Evolutionary conservation across 1,284 basidiomycete species (phyloP).

Genomic region (Anthracocystis panici-leucophaei): DNA sequence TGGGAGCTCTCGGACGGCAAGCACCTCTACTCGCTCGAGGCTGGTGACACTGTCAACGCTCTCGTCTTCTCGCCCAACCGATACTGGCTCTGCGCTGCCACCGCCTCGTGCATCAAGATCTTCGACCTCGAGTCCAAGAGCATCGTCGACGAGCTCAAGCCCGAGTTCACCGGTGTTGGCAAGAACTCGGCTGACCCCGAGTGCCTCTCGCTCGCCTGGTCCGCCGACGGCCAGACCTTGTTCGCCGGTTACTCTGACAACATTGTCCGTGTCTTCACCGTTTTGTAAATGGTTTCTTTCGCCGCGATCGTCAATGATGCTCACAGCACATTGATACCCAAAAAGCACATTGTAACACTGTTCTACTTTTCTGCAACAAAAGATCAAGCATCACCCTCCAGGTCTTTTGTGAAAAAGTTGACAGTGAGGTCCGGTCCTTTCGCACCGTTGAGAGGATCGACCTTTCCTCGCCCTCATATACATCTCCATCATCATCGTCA

Average conservation of each 20-base stretch:
- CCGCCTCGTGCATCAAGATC: slow-evolving; percentile 95
- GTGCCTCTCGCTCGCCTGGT: slow-evolving; percentile 98
- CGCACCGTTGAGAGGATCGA: background rate
- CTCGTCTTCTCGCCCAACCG: slow-evolving; percentile 92
- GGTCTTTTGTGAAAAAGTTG: too few species aligned
- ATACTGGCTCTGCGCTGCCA: slow-evolving; percentile 99
- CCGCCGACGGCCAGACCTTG: slow-evolving; percentile 94
- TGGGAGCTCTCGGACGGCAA: slow-evolving; percentile 99
- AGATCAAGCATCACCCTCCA: too few species aligned
- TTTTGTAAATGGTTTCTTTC: slow-evolving; percentile 57
- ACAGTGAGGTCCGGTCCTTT: too few species aligned
- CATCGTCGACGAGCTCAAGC: slow-evolving; percentile 97
- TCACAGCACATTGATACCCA: background rate
- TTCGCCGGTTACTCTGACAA: slow-evolving; percentile 77
- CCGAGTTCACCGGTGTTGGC: slow-evolving; percentile 73
- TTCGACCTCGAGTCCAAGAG: slow-evolving; percentile 76
- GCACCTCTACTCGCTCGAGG: slow-evolving; percentile 99
- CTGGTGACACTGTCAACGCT: slow-evolving; percentile 97
- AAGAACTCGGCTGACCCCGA: slow-evolving; percentile 88
- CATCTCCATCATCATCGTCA: slow-evolving; percentile 4
- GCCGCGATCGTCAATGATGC: slow-evolving; percentile 2
- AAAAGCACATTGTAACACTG: slow-evolving; percentile 12
- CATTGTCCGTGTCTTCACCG: slow-evolving; percentile 70
- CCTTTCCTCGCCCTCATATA: background rate
- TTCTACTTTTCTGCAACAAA: background rate